Base-by-base conservation (phyloP, 768 basidiomycete genomes). In the Serendipita indica region DNA sequence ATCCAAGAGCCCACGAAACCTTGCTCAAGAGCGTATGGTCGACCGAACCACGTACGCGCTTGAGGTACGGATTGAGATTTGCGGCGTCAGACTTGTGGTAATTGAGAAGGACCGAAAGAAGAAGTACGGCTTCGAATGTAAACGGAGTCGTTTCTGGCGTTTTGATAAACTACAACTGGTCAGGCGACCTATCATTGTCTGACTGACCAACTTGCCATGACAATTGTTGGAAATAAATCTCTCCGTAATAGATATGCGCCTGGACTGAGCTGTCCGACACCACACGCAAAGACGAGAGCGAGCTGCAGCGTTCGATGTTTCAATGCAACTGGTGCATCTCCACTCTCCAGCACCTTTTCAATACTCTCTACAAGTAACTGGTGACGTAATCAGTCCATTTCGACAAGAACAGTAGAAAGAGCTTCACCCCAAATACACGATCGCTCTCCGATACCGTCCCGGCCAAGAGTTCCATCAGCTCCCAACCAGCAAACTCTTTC, bases 1-100 rank as follows among this genome's bases (percentile, higher is more conserved):
- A 78, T 59, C 77, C 77, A 2, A 75, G 67, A 22, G 79, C 76
- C 78, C 78, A 79, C 59, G 76, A 78, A 30, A 83, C 72, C 65
- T 76, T 81, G 22, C 69, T 69, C 76, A 84, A 77, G 1, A 83
- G 64, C 7, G 73, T 75, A 3, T 70, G 67, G 60, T 84, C 79
- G 2, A 68, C 63, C 0, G 73, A 74, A 30, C 74, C 73, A 33
- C 69, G 69, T 28, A 85, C 77, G 25, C 72, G 71, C 25, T 75
- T 75, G 6, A 84, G 71, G 64, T 83, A 85, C 0, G 79, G 78
- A 66, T 86, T 86, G 35, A 83, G 73, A 62, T 77, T 82, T 7
- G 81, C 79, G 7, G 81, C 82, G 64, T 84, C 83, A 0, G 82
- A 82, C 64, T 80, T 83, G 66, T 85, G 84, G 65, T 80, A 86